Percentiles rank a stretch among this genome's conserved stretches.
Evolutionary conservation across 2,329 filamentous ascomycete genomes (phyloP).

Genomic region (Aureobasidium sp.): DNA sequence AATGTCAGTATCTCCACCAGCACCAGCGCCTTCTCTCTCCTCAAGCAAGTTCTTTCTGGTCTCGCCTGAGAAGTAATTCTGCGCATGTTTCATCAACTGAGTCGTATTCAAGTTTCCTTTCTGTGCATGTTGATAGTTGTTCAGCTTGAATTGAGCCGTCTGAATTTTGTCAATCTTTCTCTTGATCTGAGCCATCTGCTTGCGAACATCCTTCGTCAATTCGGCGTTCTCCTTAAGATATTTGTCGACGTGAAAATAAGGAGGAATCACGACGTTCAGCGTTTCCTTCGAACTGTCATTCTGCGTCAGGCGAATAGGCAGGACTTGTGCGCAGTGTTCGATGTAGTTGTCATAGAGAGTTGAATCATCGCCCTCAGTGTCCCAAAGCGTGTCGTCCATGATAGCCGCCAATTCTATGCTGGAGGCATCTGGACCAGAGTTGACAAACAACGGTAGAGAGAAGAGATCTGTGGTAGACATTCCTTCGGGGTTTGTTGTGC

Average conservation of each 20-base stretch:
- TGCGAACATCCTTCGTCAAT: slow-evolving; percentile 40
- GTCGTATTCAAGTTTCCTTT: background rate
- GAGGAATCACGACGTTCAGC: slow-evolving; percentile 43
- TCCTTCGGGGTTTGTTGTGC: slow-evolving; percentile 17
- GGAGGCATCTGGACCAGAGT: slow-evolving; percentile 29
- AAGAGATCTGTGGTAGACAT: slow-evolving; percentile 16
- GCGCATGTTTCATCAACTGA: slow-evolving; percentile 17
- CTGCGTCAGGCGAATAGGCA: slow-evolving; percentile 41
- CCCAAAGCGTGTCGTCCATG: slow-evolving; percentile 25
- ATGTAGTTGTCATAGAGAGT: slow-evolving; percentile 25
- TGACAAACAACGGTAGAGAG: slow-evolving; percentile 9
- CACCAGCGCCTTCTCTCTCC: slow-evolving; percentile 15
- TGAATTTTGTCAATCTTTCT: slow-evolving; percentile 25
- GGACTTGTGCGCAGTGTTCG: slow-evolving; percentile 43
- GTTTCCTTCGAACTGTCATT: slow-evolving; percentile 23
- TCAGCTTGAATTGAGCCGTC: slow-evolving; percentile 27
- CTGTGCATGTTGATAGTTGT: slow-evolving; percentile 21
- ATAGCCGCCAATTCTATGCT: slow-evolving; percentile 12
- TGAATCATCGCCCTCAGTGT: slow-evolving; percentile 18
- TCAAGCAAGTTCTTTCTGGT: slow-evolving; percentile 16
- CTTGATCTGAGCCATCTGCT: slow-evolving; percentile 27
- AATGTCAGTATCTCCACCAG: slow-evolving; percentile 14
- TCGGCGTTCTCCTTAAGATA: slow-evolving; percentile 47
- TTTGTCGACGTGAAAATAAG: slow-evolving; percentile 49
- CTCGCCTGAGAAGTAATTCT: slow-evolving; percentile 23